Conservation (phyloP, 2,329 filamentous ascomycete genomes). For the Diplocarpon rosae region DNA sequence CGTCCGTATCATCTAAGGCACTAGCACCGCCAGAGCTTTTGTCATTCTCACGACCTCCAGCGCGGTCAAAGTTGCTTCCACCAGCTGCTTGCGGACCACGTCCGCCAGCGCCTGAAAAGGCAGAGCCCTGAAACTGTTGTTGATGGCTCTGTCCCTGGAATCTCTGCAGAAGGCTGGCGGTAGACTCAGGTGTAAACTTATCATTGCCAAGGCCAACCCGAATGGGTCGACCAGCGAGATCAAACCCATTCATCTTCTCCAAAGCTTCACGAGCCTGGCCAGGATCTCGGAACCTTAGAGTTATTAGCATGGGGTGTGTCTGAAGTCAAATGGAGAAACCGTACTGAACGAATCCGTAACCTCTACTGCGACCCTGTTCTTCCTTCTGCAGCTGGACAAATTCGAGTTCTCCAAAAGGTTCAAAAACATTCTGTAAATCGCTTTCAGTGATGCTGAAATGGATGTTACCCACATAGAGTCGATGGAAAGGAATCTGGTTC, state of each 20-base stretch:
- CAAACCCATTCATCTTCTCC: constrained; percentile 99
- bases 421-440: constrained; percentile 92
- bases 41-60: constrained; percentile 77
- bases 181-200: constrained; percentile 98
- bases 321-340: constrained; percentile 30
- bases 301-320: constrained; percentile 28
- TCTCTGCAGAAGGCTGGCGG: constrained; percentile 81
- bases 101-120: constrained; percentile 82
- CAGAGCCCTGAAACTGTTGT: constrained; percentile 72
- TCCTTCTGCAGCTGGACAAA: constrained; percentile 98
- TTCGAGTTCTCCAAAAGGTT: constrained; percentile 94
- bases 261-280: constrained; percentile 86
- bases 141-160: constrained; percentile 70
- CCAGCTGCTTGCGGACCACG: constrained; percentile 74
- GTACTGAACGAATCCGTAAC: constrained; percentile 98
- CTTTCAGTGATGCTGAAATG: constrained; percentile 98
- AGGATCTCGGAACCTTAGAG: constrained; percentile 73
- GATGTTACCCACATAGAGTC: constrained; percentile 97
- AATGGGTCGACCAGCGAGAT: constrained; percentile 92
- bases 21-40: constrained; percentile 82
- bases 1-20: constrained; percentile 93
- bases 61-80: constrained; percentile 72
- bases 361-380: constrained; percentile 77
- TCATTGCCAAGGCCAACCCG: constrained; percentile 98
- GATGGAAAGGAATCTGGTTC: constrained; percentile 88